These are phyloP conservation scores for Alternaria atra DNA, from an alignment of 2,329 filamentous ascomycete genomes.

Conservation along the genomic window DNA sequence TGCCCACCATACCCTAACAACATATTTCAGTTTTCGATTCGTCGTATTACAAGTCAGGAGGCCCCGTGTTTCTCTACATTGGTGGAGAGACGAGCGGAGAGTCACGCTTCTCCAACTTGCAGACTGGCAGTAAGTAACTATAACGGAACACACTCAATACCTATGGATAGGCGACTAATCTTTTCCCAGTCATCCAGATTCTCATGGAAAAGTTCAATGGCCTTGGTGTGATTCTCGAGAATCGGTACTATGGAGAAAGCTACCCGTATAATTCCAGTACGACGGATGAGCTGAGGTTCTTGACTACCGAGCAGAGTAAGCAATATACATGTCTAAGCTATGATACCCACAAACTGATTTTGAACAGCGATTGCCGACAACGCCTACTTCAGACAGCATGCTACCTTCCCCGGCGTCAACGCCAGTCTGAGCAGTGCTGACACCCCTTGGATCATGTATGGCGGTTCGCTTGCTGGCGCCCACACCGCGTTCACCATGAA, in stretches of 20 bases:
- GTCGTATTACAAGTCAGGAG: constrained; percentile 64
- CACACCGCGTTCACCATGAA: constrained; percentile 59
- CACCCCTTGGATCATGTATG: constrained; percentile 59
- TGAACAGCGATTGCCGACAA: constrained; percentile 59
- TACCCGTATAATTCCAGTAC: constrained; percentile 60
- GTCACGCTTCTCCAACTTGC: constrained; percentile 49
- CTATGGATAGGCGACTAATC: not conserved
- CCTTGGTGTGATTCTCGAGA: constrained; percentile 63
- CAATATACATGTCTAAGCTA: not conserved
- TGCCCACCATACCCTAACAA: not conserved
- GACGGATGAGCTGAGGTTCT: constrained; percentile 60
- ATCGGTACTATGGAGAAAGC: constrained; percentile 61
- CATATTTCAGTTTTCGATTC: constrained; percentile 54
- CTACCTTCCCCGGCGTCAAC: constrained; percentile 56
- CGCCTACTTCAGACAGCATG: constrained; percentile 61
- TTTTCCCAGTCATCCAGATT: constrained; percentile 58
- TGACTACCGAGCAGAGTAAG: constrained; percentile 61
- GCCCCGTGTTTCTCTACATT: constrained; percentile 61
- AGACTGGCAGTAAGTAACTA: constrained; percentile 51
- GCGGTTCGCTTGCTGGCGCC: constrained; percentile 56
- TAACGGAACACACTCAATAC: not conserved
- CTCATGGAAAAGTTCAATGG: constrained; percentile 64
- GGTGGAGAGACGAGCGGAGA: constrained; percentile 57
- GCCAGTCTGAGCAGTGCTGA: constrained; percentile 54
- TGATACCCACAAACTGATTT: not conserved